Conservation (phyloP, 129 eudicot genomes). For the Pulicaria dysenterica region DNA sequence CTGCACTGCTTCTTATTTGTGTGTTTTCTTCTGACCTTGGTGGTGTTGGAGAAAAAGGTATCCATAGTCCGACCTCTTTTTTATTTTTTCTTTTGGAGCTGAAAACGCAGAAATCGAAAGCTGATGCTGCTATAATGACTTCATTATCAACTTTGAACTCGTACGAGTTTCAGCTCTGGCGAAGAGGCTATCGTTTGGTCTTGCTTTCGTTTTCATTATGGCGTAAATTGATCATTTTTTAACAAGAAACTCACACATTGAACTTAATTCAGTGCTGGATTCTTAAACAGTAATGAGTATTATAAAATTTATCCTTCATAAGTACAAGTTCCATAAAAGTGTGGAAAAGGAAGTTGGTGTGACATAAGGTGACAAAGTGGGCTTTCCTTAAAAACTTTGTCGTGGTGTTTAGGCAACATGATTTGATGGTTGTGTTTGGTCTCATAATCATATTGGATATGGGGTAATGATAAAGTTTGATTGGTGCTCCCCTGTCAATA, state of each 20-base stretch:
- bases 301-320: no score
- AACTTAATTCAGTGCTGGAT: no score
- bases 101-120: constrained; percentile 13
- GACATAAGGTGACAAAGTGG: background rate
- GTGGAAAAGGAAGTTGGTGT: background rate
- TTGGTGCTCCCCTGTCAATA: background rate
- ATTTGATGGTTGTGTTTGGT: background rate
- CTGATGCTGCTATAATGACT: constrained; percentile 10
- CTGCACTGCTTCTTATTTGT: constrained; percentile 31
- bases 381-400: background rate
- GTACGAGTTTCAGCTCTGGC: constrained; percentile 18
- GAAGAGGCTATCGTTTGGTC: background rate
- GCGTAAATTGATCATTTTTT: background rate
- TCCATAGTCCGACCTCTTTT: background rate
- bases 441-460: background rate
- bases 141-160: constrained; percentile 1
- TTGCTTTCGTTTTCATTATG: constrained; percentile 4
- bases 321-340: background rate
- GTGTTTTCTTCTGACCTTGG: background rate
- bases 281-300: no score
- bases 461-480: background rate
- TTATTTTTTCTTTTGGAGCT: background rate
- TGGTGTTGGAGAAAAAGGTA: constrained; percentile 4
- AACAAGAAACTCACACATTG: background rate
- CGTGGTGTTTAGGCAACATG: background rate